phyloP scores from a whole-genome alignment of 2,329 filamentous ascomycete species.

The Sporothrix pseudoabietina region DNA sequence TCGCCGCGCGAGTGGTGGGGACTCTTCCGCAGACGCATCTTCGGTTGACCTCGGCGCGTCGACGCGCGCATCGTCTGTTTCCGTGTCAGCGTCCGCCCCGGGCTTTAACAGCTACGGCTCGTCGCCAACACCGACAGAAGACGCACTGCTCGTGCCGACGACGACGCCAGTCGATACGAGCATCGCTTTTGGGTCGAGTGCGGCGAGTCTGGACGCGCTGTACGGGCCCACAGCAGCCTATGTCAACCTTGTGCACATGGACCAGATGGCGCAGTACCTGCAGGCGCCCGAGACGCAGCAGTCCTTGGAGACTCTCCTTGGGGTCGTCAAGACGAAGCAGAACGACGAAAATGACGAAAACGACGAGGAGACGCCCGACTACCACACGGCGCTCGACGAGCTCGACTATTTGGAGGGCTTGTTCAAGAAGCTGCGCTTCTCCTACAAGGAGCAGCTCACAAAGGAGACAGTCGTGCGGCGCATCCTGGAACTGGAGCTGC shows the following conservation, averaged over 20 bases:
- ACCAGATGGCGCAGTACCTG: slow-evolving; percentile 31
- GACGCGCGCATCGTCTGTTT: slow-evolving; percentile 30
- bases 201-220: slow-evolving; percentile 11
- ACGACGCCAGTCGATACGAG: slow-evolving; percentile 20
- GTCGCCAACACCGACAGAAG: background rate
- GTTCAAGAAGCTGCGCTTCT: slow-evolving; percentile 94
- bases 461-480: slow-evolving; percentile 96
- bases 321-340: slow-evolving; percentile 26
- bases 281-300: slow-evolving; percentile 30
- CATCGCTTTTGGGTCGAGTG: background rate
- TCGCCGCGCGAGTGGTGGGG: slow-evolving; percentile 24
- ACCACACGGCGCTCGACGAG: slow-evolving; percentile 51
- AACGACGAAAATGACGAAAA: background rate
- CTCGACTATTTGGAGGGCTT: slow-evolving; percentile 90
- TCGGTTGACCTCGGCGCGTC: slow-evolving; percentile 8
- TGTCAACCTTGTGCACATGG: slow-evolving; percentile 33
- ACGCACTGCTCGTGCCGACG: slow-evolving; percentile 16
- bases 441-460: slow-evolving; percentile 96
- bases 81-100: background rate
- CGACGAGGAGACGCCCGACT: slow-evolving; percentile 22
- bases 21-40: slow-evolving; percentile 20
- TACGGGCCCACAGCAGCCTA: slow-evolving; percentile 20
- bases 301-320: slow-evolving; percentile 31
- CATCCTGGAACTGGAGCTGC: slow-evolving; percentile 86
- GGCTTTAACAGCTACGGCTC: slow-evolving; percentile 22